phyloP scores from a whole-genome alignment of 176 grass and related monocot genomes.

The Triticum dicoccoides region DNA sequence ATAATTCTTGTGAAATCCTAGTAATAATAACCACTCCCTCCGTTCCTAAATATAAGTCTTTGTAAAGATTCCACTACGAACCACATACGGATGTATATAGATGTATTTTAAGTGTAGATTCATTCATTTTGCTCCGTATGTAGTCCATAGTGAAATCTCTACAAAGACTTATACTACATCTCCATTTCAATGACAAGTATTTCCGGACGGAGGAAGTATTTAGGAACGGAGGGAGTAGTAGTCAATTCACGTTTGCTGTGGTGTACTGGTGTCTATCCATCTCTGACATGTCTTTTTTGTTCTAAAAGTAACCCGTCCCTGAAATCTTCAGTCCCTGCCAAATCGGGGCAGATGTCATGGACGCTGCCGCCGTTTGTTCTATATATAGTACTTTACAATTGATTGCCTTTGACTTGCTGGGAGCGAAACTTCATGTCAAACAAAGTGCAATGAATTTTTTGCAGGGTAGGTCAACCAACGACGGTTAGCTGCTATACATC shows the following conservation, averaged over 20 bases:
- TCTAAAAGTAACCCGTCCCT: neutral
- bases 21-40: neutral
- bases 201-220: too few relatives aligned
- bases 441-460: neutral
- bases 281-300: neutral
- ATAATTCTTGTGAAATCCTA: neutral
- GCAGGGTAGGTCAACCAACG: neutral
- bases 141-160: too few relatives aligned
- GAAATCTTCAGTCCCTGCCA: neutral
- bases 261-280: neutral
- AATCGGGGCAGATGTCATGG: neutral
- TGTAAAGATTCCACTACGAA: too few relatives aligned
- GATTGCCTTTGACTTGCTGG: neutral
- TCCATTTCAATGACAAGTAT: too few relatives aligned
- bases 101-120: too few relatives aligned
- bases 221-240: too few relatives aligned
- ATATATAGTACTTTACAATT: neutral
- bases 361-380: neutral
- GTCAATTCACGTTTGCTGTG: neutral
- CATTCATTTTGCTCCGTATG: too few relatives aligned
- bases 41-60: too few relatives aligned
- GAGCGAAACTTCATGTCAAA: neutral
- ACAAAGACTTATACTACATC: too few relatives aligned
- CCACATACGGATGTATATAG: too few relatives aligned
- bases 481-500: neutral